Conservation (phyloP, 768 basidiomycete species). For the Hericium alpestre region DNA sequence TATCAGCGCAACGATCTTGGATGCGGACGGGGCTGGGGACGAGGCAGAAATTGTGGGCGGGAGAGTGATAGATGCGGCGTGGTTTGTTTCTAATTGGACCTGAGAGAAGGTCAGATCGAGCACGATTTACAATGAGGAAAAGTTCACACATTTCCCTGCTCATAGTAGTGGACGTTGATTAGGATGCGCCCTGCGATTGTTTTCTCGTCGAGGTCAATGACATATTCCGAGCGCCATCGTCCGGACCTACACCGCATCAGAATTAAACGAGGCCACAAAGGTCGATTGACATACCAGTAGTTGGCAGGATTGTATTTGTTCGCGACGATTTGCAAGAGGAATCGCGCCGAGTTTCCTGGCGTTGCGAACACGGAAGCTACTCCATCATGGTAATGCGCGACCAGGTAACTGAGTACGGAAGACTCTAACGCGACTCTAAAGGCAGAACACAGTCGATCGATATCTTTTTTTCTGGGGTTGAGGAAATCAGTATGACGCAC, state of each 20-base stretch:
- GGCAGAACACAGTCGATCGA: not conserved
- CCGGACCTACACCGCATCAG: constrained; percentile 57
- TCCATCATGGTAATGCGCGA: constrained; percentile 77
- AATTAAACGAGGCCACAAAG: not conserved
- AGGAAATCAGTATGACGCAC: constrained; percentile 28
- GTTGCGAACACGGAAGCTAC: constrained; percentile 63
- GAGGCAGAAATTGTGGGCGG: constrained; percentile 47
- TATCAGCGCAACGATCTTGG: constrained; percentile 71
- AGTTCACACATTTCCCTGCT: constrained; percentile 79
- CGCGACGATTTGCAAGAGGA: constrained; percentile 76
- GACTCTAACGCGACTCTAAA: constrained; percentile 61
- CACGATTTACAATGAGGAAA: not conserved
- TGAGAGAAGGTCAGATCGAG: constrained; percentile 20
- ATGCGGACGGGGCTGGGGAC: constrained; percentile 40
- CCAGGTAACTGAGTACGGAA: constrained; percentile 55
- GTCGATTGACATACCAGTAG: constrained; percentile 57
- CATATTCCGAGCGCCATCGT: constrained; percentile 86
- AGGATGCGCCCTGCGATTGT: constrained; percentile 63
- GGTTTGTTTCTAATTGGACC: constrained; percentile 84
- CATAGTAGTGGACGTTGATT: constrained; percentile 92
- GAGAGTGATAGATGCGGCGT: constrained; percentile 53
- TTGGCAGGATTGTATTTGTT: constrained; percentile 93
- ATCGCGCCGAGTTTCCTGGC: constrained; percentile 33
- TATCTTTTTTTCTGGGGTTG: not conserved
- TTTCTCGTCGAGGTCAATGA: constrained; percentile 53